Base-by-base conservation (phyloP, 2,329 filamentous ascomycete species). In the Atkinsonella hypoxylon region DNA sequence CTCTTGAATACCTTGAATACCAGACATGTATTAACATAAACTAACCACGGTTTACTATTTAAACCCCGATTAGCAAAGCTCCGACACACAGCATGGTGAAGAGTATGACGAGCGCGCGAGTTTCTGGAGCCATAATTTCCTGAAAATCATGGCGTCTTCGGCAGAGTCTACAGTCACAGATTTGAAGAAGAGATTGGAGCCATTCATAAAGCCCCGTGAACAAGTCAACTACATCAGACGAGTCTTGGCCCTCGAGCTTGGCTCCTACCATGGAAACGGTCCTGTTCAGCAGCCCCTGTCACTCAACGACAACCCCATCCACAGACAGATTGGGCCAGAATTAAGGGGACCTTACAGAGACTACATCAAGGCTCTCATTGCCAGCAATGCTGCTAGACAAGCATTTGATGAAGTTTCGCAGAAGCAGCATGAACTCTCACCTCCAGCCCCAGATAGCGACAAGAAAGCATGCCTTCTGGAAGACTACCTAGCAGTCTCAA, bases 221-320 rank as follows among this genome's bases (percentile, higher is more conserved):
- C 77, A 83, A 56, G 70, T 74, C 46, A 68, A 73, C 36, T 75
- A 76, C 45, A 76, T 83, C 51, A 71, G 77, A 54, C 75, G 74
- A 47, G 66, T 81, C 31, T 60, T 82, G 44, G 71, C 76, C 41
- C 69, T 76, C 18, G 72, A 81, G 55, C 65, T 84, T 4, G 71
- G 70, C 30, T 69, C 73, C 20, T 72, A 68, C 55, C 59, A 76
- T 17, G 64, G 70, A 15, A 64, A 70, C 53, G 69, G 66, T n/a
- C 63, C 69, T 30, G 61, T 70, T 46, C 64, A 62, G 42, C 67
- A 66, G 20, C 74, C 74, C 11, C 61, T 81, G 20, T 73, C 77
- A 15, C 70, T 83, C 11, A 59, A 72, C 38, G 70, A 74, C 43
- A 53, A 65, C 26, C 59, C 67, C 36, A 61, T 61, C 46, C 57